Conservation (phyloP, 106 monocot genomes). For the Allium fistulosum region DNA sequence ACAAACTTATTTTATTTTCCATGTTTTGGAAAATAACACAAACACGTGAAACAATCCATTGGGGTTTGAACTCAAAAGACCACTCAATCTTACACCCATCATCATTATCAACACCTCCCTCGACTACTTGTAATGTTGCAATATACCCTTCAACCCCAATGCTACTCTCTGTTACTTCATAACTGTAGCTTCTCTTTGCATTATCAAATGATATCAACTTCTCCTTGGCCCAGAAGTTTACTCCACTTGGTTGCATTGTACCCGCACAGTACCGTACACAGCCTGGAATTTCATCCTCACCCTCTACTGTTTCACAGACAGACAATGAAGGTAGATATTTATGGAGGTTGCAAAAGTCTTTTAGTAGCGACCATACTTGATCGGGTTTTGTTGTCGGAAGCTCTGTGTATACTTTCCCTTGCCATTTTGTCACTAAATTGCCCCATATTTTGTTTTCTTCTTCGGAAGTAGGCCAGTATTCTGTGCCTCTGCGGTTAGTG, state of each 20-base stretch:
- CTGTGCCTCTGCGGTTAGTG: too few relatives aligned
- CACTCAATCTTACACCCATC: conserved; percentile 19
- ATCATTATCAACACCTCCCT: neutral
- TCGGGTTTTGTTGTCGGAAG: neutral
- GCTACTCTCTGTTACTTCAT: conserved; percentile 20
- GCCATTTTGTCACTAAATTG: neutral
- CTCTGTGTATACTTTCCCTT: too few relatives aligned
- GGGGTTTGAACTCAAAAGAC: conserved; percentile 9
- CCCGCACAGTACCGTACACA: conserved; percentile 11
- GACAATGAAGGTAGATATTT: conserved; percentile 10
- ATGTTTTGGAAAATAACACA: too few relatives aligned
- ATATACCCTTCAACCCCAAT: conserved; percentile 18
- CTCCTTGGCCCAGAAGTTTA: conserved; percentile 20
- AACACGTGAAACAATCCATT: too few relatives aligned
- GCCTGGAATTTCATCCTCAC: neutral
- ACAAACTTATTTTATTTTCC: too few relatives aligned
- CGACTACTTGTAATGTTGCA: conserved; percentile 8
- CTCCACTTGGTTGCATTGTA: neutral
- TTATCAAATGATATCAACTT: conserved; percentile 11
- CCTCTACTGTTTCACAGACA: conserved; percentile 9
- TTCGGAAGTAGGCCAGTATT: too few relatives aligned
- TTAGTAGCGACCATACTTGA: conserved; percentile 19
- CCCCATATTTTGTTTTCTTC: too few relatives aligned
- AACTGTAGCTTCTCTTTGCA: conserved; percentile 10
- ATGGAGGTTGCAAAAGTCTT: conserved; percentile 29